A percentile compares a stretch with the other conserved stretches of the same genome.
Conservation (phyloP, 2,329 filamentous ascomycete genomes). For the Clathrospora elynae region DNA sequence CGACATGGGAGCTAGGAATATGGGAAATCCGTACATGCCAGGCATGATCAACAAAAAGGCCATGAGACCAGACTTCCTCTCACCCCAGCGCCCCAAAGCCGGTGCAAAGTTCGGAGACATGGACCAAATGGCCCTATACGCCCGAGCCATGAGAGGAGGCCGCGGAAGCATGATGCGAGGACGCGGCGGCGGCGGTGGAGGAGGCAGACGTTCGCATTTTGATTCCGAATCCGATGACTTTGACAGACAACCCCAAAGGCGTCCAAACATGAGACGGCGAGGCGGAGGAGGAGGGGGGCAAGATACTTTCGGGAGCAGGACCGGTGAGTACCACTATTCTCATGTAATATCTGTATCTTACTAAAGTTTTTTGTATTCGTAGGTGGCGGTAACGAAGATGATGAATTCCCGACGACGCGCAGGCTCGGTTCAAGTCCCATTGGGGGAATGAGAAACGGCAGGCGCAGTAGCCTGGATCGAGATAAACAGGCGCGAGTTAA, state of each 20-base stretch:
- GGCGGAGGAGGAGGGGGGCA: background rate
- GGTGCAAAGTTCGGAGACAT: slow-evolving; percentile 1
- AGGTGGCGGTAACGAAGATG: slow-evolving; percentile 1
- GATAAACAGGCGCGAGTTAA: slow-evolving; percentile 22
- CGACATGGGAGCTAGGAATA: slow-evolving; percentile 8
- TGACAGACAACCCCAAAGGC: slow-evolving; percentile 4
- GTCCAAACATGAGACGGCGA: slow-evolving; percentile 4
- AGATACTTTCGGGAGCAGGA: background rate
- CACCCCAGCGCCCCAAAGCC: slow-evolving; percentile 3
- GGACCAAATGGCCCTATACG: slow-evolving; percentile 3
- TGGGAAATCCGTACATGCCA: slow-evolving; percentile 13
- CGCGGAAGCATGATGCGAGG: slow-evolving; percentile 6
- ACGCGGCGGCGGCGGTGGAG: slow-evolving; percentile 3
- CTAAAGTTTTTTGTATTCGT: background rate
- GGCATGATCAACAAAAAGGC: slow-evolving; percentile 7
- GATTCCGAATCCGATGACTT: slow-evolving; percentile 10
- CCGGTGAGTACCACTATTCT: slow-evolving; percentile 5
- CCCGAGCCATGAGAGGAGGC: slow-evolving; percentile 4
- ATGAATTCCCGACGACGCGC: slow-evolving; percentile 6
- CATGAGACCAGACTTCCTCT: slow-evolving; percentile 10
- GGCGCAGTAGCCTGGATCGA: slow-evolving; percentile 4
- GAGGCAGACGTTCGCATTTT: slow-evolving; percentile 1
- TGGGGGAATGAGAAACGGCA: background rate
- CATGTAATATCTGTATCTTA: background rate
- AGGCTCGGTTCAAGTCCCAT: slow-evolving; percentile 4